Evolutionary conservation across 177 flowering plant species (phyloP).

Genomic region (Vitis hybrid): DNA sequence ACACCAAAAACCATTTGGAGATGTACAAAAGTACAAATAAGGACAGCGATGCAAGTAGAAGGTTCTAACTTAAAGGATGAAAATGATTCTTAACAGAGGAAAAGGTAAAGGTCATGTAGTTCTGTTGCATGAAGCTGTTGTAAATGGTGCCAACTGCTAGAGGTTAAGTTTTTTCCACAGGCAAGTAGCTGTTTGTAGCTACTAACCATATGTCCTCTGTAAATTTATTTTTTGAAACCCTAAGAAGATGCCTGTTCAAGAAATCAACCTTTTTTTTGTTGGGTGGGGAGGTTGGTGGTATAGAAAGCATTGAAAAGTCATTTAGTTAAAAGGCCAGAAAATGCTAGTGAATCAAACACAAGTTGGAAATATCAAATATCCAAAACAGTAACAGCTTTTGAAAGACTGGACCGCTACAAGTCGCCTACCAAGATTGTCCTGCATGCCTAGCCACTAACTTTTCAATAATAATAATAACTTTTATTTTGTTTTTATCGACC

Average conservation of each 20-base stretch:
- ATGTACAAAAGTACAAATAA: conserved; percentile 6
- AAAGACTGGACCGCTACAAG: background rate
- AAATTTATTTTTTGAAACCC: no score
- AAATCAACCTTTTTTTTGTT: no score
- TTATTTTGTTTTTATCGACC: no score
- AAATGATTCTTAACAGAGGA: background rate
- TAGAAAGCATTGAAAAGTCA: no score
- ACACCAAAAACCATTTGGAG: background rate
- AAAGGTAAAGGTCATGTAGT: background rate
- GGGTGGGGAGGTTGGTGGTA: no score
- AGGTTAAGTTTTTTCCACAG: no score
- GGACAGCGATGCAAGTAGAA: conserved; percentile 23
- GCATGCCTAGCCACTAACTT: background rate
- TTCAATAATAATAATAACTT: background rate
- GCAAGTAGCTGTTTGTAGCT: no score
- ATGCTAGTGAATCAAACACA: background rate
- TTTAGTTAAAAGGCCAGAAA: no score
- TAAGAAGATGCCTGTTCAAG: background rate
- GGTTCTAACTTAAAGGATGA: conserved; percentile 1
- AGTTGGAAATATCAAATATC: background rate
- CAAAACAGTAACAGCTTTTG: background rate
- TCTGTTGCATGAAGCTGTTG: no score
- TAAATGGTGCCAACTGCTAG: no score
- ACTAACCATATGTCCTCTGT: no score
- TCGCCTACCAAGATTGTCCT: background rate